Conservation (phyloP, 306 rosid genomes). For the Lathyrus aphaca region DNA sequence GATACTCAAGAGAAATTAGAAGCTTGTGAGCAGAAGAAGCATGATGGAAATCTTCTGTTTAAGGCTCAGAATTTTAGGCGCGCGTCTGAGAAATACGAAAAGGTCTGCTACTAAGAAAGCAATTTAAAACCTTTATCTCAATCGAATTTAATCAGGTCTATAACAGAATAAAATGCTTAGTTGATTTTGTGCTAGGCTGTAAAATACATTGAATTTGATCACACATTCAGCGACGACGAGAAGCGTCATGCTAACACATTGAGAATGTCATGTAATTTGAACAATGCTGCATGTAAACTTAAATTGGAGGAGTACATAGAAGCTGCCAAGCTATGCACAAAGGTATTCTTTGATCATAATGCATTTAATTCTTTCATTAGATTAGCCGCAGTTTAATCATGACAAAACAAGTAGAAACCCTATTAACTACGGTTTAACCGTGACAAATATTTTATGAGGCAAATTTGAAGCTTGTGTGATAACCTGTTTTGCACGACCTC, state of each 20-base stretch:
- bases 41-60: slow-evolving; percentile 59
- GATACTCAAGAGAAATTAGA: slow-evolving; percentile 59
- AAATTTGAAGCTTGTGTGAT: too few species aligned
- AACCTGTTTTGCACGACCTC: too few species aligned
- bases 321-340: slow-evolving; percentile 59
- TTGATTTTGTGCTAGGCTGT: slow-evolving; percentile 45
- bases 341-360: slow-evolving; percentile 41
- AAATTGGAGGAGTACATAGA: slow-evolving; percentile 53
- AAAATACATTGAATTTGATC: slow-evolving; percentile 59
- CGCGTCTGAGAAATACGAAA: slow-evolving; percentile 62
- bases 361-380: neutral
- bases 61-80: slow-evolving; percentile 54
- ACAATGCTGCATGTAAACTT: slow-evolving; percentile 70
- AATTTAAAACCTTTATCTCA: neutral
- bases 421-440: too few species aligned
- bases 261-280: slow-evolving; percentile 55
- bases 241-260: slow-evolving; percentile 48
- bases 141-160: neutral
- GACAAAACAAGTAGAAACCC: too few species aligned
- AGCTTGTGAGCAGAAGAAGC: slow-evolving; percentile 63
- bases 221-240: slow-evolving; percentile 58
- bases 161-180: slow-evolving; percentile 9
- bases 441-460: too few species aligned
- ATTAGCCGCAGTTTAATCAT: too few species aligned
- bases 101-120: neutral